These are phyloP conservation scores for Lanmaoa pseudosensibilis DNA, from an alignment of 768 basidiomycete species.

Conservation along the genomic window DNA sequence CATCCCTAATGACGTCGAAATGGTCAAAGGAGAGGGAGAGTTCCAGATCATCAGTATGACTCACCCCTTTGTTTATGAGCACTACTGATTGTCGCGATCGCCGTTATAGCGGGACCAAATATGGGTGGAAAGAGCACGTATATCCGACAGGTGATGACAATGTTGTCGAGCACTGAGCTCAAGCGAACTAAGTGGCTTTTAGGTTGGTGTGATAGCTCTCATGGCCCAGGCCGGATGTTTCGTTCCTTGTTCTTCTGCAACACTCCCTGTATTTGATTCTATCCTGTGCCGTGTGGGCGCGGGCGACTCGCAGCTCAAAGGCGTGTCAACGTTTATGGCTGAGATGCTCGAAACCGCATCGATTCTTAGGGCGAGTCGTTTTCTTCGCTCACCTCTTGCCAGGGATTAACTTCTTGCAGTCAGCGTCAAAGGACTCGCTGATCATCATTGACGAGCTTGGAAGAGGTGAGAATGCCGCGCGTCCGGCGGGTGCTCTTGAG, in stretches of 20 bases:
- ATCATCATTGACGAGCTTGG: constrained; percentile 98
- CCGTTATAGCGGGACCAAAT: constrained; percentile 80
- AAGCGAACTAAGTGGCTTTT: constrained; percentile 20
- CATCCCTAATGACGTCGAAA: constrained; percentile 93
- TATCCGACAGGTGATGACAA: constrained; percentile 72
- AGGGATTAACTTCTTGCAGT: constrained; percentile 43
- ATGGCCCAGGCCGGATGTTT: constrained; percentile 97
- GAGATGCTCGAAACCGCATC: constrained; percentile 99
- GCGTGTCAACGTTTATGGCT: constrained; percentile 98
- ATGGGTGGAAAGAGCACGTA: constrained; percentile 99
- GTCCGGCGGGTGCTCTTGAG: not conserved
- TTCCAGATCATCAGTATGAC: constrained; percentile 89
- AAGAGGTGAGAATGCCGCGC: constrained; percentile 51
- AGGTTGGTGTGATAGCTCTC: constrained; percentile 92
- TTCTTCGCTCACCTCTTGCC: not conserved
- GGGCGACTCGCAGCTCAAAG: constrained; percentile 96
- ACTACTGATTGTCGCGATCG: not conserved
- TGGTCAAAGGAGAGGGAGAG: constrained; percentile 91
- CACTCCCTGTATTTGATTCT: constrained; percentile 91
- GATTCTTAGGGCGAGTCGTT: constrained; percentile 72
- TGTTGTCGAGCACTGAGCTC: not conserved
- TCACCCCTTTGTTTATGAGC: not conserved
- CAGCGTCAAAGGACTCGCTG: constrained; percentile 87
- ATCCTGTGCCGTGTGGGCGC: constrained; percentile 95
- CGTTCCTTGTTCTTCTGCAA: constrained; percentile 87